Percentiles rank a stretch among this genome's conserved stretches.
Conservation (phyloP, 805 yeast genomes). For the Saccharomycopsis sp. region DNA sequence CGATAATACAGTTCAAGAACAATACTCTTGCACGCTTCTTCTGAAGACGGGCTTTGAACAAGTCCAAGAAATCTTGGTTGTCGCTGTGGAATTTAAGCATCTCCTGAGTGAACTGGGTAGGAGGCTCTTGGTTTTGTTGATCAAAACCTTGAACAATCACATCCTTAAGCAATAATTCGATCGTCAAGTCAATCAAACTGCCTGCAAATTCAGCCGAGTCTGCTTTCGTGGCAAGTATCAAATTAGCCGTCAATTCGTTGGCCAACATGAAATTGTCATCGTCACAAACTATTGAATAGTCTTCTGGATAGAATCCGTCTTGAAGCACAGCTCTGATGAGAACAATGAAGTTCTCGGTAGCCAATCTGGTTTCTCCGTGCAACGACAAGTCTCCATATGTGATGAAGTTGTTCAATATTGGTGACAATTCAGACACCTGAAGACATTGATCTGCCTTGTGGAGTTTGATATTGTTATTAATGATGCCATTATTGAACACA, state of each 20-base stretch:
- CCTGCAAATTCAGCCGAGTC: neutral
- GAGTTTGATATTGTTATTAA: constrained; percentile 26
- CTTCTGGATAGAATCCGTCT: constrained; percentile 21
- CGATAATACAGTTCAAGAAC: constrained; percentile 37
- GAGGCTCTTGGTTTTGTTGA: neutral
- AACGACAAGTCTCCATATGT: constrained; percentile 44
- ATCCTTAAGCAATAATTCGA: constrained; percentile 18
- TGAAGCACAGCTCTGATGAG: constrained; percentile 28
- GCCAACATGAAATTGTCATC: neutral
- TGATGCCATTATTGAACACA: constrained; percentile 44
- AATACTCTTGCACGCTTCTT: constrained; percentile 1
- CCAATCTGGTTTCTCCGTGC: constrained; percentile 16
- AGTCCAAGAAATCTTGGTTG: constrained; percentile 2
- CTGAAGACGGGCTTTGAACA: constrained; percentile 2
- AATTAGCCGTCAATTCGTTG: constrained; percentile 13
- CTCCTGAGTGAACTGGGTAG: neutral
- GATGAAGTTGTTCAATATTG: constrained; percentile 68
- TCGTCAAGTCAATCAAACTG: constrained; percentile 7
- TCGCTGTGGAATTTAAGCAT: neutral
- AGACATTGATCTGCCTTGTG: constrained; percentile 43
- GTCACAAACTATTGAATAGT: neutral
- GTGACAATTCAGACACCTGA: constrained; percentile 58
- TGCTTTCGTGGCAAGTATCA: constrained; percentile 10
- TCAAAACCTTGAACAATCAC: neutral
- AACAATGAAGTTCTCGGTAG: constrained; percentile 24